These are phyloP conservation scores for Volvox carteri DNA, from an alignment of 163 green algal species.

Conservation along the genomic window DNA sequence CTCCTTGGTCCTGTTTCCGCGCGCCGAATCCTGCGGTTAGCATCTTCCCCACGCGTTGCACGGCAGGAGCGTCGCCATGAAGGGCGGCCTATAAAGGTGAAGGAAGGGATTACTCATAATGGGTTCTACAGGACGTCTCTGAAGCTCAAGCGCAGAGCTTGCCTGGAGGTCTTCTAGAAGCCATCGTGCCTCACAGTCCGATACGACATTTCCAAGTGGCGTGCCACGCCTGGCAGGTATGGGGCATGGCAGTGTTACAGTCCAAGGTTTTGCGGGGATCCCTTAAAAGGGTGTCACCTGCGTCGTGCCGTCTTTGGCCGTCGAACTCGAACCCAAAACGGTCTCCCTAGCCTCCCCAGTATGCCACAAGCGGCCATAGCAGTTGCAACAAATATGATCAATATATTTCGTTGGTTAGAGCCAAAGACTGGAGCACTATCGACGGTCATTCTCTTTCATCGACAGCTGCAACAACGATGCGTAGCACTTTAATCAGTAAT, in stretches of 20 bases:
- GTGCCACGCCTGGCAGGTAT: neutral
- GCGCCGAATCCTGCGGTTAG: slow-evolving; percentile 30
- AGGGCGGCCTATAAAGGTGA: slow-evolving; percentile 12
- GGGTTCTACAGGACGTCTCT: neutral
- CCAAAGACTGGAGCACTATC: neutral
- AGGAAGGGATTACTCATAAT: neutral
- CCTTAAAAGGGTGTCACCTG: no score
- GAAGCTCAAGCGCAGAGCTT: neutral
- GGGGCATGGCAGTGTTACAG: no score
- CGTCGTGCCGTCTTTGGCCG: neutral
- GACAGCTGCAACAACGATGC: neutral
- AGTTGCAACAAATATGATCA: neutral
- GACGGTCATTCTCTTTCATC: neutral
- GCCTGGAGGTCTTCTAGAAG: slow-evolving; percentile 50
- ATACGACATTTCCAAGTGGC: slow-evolving; percentile 29
- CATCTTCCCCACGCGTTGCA: slow-evolving; percentile 37
- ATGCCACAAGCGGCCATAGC: slow-evolving; percentile 2
- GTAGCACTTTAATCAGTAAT: no score
- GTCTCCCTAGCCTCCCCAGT: neutral
- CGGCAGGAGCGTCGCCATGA: slow-evolving; percentile 7
- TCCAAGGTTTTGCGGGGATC: no score
- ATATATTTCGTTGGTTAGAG: neutral
- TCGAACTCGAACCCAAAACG: neutral
- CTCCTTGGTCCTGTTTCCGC: neutral
- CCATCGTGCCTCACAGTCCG: slow-evolving; percentile 37